Percentiles rank a stretch among this genome's conserved stretches.
phyloP scores from a whole-genome alignment of 352 stramenopile genomes.

The Pythium phragmitis region DNA sequence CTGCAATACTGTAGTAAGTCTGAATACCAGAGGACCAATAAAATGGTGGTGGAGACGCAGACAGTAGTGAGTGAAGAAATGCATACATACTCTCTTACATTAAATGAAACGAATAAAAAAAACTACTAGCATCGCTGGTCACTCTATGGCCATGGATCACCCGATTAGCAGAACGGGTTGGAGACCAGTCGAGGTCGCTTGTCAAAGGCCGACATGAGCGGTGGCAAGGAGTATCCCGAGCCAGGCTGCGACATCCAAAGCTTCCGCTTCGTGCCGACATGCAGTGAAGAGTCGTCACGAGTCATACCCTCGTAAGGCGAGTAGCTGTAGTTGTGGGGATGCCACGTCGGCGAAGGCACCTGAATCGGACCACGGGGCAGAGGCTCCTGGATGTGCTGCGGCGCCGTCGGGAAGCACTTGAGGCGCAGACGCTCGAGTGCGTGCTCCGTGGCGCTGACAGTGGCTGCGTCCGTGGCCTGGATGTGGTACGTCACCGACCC shows the following conservation, averaged over 20 bases:
- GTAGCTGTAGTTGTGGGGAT: background rate
- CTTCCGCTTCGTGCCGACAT: background rate
- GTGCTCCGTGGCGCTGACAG: conserved; percentile 1
- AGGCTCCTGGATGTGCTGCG: background rate
- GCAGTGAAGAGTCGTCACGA: background rate
- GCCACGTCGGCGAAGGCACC: background rate
- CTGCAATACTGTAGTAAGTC: too few species aligned
- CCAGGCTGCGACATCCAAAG: background rate
- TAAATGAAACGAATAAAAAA: too few species aligned
- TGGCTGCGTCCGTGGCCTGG: background rate
- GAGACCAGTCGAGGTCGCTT: background rate
- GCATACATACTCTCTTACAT: too few species aligned
- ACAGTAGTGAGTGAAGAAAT: too few species aligned
- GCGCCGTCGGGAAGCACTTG: conserved; percentile 13
- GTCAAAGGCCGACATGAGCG: background rate
- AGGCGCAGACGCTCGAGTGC: conserved; percentile 8
- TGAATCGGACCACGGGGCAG: background rate
- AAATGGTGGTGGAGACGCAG: too few species aligned
- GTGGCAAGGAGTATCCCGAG: background rate
- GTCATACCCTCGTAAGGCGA: background rate
- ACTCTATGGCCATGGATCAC: background rate
- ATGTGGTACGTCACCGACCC: background rate
- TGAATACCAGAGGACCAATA: too few species aligned
- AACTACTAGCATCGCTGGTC: too few species aligned
- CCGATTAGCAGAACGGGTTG: background rate